A percentile compares a stretch with the other conserved stretches of the same genome.
Evolutionary conservation across 306 rosid genomes (phyloP).

Genomic region (Cicer judaicum): DNA sequence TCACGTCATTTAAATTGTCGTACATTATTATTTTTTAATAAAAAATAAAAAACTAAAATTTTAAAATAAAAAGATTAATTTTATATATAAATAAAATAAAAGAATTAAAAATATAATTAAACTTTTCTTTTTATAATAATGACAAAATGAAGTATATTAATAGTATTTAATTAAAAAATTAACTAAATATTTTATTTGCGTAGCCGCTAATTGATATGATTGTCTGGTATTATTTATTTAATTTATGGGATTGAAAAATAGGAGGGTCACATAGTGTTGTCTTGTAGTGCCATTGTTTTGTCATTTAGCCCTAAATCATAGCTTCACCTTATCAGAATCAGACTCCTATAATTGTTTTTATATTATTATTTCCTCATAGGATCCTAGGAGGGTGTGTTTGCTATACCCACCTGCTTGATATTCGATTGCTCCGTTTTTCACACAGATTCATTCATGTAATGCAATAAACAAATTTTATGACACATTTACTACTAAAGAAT

Average conservation of each 20-base stretch:
- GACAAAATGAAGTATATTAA: no score
- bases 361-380: conserved; percentile 47
- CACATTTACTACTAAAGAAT: conserved; percentile 41
- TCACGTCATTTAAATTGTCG: no score
- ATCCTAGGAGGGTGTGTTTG: conserved; percentile 45
- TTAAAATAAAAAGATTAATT: no score
- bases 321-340: conserved; percentile 48
- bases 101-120: no score
- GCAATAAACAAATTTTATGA: conserved; percentile 24
- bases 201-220: conserved; percentile 44
- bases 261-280: conserved; percentile 35
- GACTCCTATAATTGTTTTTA: conserved; percentile 40
- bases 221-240: conserved; percentile 28
- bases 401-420: not conserved
- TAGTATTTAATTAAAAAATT: no score
- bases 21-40: no score
- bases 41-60: no score
- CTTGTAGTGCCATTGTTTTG: conserved; percentile 38
- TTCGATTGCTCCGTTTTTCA: conserved; percentile 35
- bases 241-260: conserved; percentile 44
- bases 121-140: no score
- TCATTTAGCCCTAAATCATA: conserved; percentile 48
- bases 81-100: no score
- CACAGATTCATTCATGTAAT: conserved; percentile 33
- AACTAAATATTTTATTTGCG: conserved; percentile 12